Percentiles rank a stretch among this genome's conserved stretches.
These are phyloP conservation scores for Colletotrichum endophyticum DNA, from an alignment of 2,329 filamentous ascomycete genomes.

Conservation along the genomic window DNA sequence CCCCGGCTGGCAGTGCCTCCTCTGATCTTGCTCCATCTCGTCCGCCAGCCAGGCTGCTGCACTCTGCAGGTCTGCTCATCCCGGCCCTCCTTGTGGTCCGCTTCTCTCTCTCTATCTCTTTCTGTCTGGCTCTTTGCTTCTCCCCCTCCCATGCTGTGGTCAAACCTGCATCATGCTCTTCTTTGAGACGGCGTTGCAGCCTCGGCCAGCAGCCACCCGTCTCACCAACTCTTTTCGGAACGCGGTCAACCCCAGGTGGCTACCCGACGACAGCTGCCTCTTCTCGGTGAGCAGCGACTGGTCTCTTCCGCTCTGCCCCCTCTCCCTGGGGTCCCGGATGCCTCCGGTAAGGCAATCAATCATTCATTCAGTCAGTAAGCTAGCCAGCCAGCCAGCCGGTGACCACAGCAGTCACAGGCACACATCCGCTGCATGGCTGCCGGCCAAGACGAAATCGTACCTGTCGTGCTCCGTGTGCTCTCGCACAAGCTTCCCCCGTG, in stretches of 20 bases:
- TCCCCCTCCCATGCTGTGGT: neutral
- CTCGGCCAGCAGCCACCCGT: conserved; percentile 6
- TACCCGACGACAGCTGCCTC: conserved; percentile 14
- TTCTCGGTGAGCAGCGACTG: neutral
- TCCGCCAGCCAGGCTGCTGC: neutral
- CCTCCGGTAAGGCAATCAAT: neutral
- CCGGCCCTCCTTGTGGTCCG: neutral
- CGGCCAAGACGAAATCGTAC: conserved; percentile 3
- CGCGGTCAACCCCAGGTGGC: neutral
- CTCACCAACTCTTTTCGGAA: neutral
- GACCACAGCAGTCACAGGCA: neutral
- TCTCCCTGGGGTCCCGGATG: neutral
- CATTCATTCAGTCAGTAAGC: neutral
- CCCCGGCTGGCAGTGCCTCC: neutral
- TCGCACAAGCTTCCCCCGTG: conserved; percentile 1
- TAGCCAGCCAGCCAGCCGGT: neutral
- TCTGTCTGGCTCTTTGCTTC: neutral
- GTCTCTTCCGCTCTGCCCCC: neutral
- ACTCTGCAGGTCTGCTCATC: neutral
- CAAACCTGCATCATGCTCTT: conserved; percentile 8
- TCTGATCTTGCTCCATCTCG: neutral
- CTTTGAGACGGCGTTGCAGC: conserved; percentile 8
- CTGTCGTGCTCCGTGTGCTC: neutral
- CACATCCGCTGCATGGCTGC: neutral
- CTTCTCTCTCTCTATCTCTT: neutral